Conservation (phyloP, 2,329 filamentous ascomycete genomes). For the Curvularia eragrostidis region DNA sequence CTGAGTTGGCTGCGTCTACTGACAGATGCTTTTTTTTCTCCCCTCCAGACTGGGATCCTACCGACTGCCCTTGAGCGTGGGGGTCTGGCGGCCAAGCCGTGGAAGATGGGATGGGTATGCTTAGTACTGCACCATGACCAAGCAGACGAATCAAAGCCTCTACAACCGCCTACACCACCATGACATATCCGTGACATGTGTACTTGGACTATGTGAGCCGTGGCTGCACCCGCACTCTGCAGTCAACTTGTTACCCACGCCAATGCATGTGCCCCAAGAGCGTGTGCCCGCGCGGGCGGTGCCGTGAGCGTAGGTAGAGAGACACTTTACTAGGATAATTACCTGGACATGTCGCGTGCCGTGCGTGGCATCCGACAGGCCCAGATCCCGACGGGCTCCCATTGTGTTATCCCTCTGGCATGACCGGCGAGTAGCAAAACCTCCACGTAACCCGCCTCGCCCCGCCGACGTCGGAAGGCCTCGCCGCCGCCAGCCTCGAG, state of each 20-base stretch:
- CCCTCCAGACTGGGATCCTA: slow-evolving; percentile 56
- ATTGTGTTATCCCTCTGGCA: slow-evolving; percentile 5
- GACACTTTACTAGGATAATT: too few species aligned
- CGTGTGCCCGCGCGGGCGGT: too few species aligned
- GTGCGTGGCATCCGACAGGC: neutral
- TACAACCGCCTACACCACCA: too few species aligned
- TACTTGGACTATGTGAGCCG: too few species aligned
- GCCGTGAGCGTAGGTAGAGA: too few species aligned
- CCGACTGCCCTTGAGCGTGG: slow-evolving; percentile 46
- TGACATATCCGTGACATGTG: too few species aligned
- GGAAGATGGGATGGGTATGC: slow-evolving; percentile 6
- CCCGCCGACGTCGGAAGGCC: slow-evolving; percentile 24
- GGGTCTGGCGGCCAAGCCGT: too few species aligned
- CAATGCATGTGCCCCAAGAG: too few species aligned
- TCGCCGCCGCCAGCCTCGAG: slow-evolving; percentile 19
- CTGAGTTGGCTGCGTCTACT: slow-evolving; percentile 18
- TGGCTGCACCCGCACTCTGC: too few species aligned
- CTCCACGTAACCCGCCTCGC: slow-evolving; percentile 30
- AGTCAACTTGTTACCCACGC: too few species aligned
- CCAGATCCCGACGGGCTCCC: slow-evolving; percentile 15
- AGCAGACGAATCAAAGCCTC: neutral
- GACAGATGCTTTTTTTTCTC: slow-evolving; percentile 14
- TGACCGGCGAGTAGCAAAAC: slow-evolving; percentile 15
- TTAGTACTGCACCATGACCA: neutral
- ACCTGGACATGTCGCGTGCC: neutral